Conservation (phyloP, 106 monocot genomes). For the Phalaenopsis equestris region DNA sequence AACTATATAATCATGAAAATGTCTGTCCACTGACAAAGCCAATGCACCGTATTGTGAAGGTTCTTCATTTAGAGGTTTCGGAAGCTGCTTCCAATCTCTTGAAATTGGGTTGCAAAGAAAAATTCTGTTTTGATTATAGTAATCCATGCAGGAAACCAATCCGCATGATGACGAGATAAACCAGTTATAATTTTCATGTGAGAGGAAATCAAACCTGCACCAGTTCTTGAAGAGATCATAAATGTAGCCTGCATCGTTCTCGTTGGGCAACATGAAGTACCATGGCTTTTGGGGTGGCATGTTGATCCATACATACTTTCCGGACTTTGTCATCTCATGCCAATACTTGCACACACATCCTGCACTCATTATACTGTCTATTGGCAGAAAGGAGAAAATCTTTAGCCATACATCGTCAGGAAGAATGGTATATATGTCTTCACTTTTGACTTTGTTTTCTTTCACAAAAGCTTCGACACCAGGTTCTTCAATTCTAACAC, state of each 20-base stretch:
- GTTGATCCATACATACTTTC: neutral
- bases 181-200: conserved; percentile 63
- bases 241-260: conserved; percentile 36
- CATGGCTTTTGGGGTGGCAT: conserved; percentile 51
- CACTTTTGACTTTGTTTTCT: too few species aligned
- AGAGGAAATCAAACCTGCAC: conserved; percentile 65
- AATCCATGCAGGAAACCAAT: conserved; percentile 83
- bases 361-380: too few species aligned
- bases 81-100: conserved; percentile 47
- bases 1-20: conserved; percentile 34
- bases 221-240: conserved; percentile 75
- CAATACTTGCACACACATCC: too few species aligned
- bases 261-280: conserved; percentile 87
- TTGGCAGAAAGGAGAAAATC: too few species aligned
- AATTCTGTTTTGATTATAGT: conserved; percentile 45
- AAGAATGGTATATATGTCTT: neutral
- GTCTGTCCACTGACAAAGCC: conserved; percentile 39
- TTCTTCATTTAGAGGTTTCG: conserved; percentile 35
- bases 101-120: conserved; percentile 84
- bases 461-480: too few species aligned
- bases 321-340: too few species aligned
- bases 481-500: too few species aligned
- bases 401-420: too few species aligned
- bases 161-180: conserved; percentile 65
- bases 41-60: conserved; percentile 65